Conservation (phyloP, 2,329 filamentous ascomycete genomes). For the Beauveria bassiana region DNA sequence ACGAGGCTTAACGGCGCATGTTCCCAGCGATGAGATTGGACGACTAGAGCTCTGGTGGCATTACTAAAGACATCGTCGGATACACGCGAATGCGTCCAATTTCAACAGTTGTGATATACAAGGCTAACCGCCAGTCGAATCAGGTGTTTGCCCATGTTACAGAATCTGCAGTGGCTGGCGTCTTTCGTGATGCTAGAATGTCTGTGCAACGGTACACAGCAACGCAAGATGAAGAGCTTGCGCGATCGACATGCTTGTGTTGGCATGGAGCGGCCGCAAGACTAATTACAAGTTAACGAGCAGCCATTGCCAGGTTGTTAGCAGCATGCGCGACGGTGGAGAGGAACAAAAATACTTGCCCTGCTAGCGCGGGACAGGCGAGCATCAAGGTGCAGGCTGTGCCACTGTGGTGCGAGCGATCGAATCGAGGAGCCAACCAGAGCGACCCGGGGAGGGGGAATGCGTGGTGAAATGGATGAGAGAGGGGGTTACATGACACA, state of each 20-base stretch:
- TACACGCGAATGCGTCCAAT: no score
- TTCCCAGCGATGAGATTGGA: no score
- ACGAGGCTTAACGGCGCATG: no score
- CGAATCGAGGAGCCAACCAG: slow-evolving; percentile 3
- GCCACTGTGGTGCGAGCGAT: slow-evolving; percentile 2
- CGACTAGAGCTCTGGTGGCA: background rate
- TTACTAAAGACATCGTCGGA: background rate
- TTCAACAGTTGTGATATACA: no score
- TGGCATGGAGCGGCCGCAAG: background rate
- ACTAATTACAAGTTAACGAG: no score
- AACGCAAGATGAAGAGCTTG: slow-evolving; percentile 2
- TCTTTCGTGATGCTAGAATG: background rate
- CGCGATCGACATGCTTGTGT: background rate
- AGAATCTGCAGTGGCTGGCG: background rate
- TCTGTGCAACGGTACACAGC: background rate
- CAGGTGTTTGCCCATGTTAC: background rate
- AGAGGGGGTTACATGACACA: background rate
- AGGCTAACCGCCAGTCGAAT: no score
- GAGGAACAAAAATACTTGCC: background rate
- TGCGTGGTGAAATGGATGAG: background rate
- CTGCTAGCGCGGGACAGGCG: slow-evolving; percentile 5
- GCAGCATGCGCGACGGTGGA: background rate
- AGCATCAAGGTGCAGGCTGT: background rate
- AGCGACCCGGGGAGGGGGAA: background rate
- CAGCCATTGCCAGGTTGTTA: background rate